Conservation (phyloP, 2,329 filamentous ascomycete species). For the Mollisia scopiformis region DNA sequence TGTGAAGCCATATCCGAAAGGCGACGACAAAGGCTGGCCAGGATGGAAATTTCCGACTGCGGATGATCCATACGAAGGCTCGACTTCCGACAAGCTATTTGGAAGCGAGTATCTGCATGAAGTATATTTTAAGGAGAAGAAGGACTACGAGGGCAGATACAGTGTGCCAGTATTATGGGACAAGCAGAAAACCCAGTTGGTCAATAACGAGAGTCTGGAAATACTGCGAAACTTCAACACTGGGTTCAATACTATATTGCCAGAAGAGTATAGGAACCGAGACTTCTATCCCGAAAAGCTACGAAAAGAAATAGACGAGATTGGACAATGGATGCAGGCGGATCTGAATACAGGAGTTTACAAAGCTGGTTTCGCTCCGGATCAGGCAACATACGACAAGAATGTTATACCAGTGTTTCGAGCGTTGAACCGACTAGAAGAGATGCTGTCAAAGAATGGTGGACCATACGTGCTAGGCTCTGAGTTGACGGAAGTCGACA, state of each 20-base stretch:
- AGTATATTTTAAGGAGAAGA: slow-evolving; percentile 66
- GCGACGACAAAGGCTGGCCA: slow-evolving; percentile 63
- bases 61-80: slow-evolving; percentile 62
- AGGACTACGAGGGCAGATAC: slow-evolving; percentile 66
- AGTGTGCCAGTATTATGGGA: slow-evolving; percentile 71
- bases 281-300: slow-evolving; percentile 70
- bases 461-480: slow-evolving; percentile 70
- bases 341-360: slow-evolving; percentile 70
- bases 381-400: slow-evolving; percentile 78
- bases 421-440: slow-evolving; percentile 75
- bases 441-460: slow-evolving; percentile 54
- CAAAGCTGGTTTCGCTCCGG: slow-evolving; percentile 80
- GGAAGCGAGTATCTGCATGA: slow-evolving; percentile 64
- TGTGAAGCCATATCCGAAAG: slow-evolving; percentile 65
- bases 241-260: slow-evolving; percentile 40
- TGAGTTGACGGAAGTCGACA: slow-evolving; percentile 76
- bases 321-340: slow-evolving; percentile 79
- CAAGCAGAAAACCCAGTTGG: slow-evolving; percentile 65
- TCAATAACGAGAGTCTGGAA: slow-evolving; percentile 80
- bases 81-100: slow-evolving; percentile 64
- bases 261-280: slow-evolving; percentile 55
- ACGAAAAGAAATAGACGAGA: slow-evolving; percentile 66
- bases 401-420: slow-evolving; percentile 73
- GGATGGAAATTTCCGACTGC: slow-evolving; percentile 67
- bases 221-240: slow-evolving; percentile 80